A percentile compares a stretch with the other conserved stretches of the same genome.
phyloP scores from a whole-genome alignment of 257 asterid genomes.

The Voacanga thouarsii region DNA sequence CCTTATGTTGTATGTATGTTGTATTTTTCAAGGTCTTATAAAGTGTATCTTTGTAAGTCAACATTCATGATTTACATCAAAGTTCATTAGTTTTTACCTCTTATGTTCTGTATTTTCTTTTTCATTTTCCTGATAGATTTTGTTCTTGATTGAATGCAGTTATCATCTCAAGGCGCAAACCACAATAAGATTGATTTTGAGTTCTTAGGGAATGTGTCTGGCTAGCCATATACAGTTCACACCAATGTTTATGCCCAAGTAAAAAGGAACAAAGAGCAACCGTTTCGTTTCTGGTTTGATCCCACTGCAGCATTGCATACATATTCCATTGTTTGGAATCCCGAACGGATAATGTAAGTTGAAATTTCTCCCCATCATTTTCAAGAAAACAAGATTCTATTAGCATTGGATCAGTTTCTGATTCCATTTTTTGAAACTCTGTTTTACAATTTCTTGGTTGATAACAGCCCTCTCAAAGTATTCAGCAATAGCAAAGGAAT shows the following conservation, averaged over 20 bases:
- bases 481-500: conserved; percentile 39
- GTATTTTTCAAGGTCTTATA: too few relatives aligned
- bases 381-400: background rate
- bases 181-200: conserved; percentile 67
- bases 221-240: conserved; percentile 55
- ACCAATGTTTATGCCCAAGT: conserved; percentile 49
- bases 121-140: background rate
- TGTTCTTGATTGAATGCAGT: background rate
- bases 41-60: conserved; percentile 50
- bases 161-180: background rate
- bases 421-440: background rate
- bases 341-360: conserved; percentile 44
- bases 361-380: background rate
- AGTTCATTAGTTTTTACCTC: too few relatives aligned
- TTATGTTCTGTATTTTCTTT: background rate
- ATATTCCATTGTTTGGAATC: conserved; percentile 58
- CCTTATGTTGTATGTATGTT: too few relatives aligned
- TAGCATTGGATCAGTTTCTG: too few relatives aligned
- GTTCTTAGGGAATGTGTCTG: conserved; percentile 52
- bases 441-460: conserved; percentile 49
- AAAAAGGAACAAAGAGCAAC: conserved; percentile 49
- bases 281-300: conserved; percentile 62
- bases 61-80: too few relatives aligned
- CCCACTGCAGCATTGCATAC: conserved; percentile 55
- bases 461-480: conserved; percentile 54